Evolutionary conservation across 2,329 filamentous ascomycete species (phyloP).

Genomic region (Aureobasidium sp.): DNA sequence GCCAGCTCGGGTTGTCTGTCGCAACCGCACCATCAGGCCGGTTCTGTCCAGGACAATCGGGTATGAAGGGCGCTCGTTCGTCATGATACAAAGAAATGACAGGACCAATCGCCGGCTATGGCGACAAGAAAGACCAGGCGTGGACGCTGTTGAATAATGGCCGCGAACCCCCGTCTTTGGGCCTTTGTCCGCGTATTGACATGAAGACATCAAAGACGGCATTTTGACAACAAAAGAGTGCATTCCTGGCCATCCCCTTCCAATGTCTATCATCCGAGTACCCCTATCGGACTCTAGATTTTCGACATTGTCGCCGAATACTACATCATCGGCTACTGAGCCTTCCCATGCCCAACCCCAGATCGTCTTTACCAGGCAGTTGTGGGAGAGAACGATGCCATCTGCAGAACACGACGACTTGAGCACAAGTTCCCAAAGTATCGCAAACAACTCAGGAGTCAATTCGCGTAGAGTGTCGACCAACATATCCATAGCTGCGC

Average conservation of each 20-base stretch:
- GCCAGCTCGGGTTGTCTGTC: conserved; percentile 15
- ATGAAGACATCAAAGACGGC: conserved; percentile 9
- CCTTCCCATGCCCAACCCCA: conserved; percentile 16
- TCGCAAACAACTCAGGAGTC: conserved; percentile 1
- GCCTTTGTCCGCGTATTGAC: conserved; percentile 6
- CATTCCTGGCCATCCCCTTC: conserved; percentile 17
- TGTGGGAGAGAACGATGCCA: conserved; percentile 33
- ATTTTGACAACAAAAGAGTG: conserved; percentile 15
- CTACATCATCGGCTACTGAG: conserved; percentile 5
- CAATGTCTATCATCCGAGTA: conserved; percentile 18
- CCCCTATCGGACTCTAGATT: conserved; percentile 15
- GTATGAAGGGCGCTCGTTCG: conserved; percentile 10
- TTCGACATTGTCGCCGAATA: conserved; percentile 4
- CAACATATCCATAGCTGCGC: conserved; percentile 22
- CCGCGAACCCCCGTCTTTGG: conserved; percentile 8
- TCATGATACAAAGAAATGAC: conserved; percentile 15
- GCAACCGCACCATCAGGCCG: conserved; percentile 7
- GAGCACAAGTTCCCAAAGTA: conserved; percentile 12
- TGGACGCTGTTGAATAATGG: conserved; percentile 9
- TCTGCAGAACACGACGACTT: conserved; percentile 20
- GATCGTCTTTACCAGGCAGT: conserved; percentile 31
- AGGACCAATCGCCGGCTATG: conserved; percentile 8
- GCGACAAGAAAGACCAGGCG: conserved; percentile 5
- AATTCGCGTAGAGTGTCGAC: conserved; percentile 24
- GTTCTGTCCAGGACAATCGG: conserved; percentile 16